phyloP scores from a whole-genome alignment of 1,284 basidiomycete genomes.

The Heliocybe sulcata region DNA sequence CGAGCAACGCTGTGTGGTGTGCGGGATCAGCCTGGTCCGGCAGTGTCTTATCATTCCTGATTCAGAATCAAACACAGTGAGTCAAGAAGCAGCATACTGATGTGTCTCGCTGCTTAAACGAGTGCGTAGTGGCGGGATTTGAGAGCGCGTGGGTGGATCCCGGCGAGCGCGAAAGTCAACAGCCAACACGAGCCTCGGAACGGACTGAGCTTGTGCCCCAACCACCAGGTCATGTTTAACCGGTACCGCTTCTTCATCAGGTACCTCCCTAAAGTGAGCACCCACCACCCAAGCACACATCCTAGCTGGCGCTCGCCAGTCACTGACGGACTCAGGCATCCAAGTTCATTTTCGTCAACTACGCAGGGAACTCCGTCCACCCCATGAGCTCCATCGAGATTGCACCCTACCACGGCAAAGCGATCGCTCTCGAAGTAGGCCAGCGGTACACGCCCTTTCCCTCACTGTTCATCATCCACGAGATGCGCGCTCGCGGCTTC shows the following conservation, averaged over 20 bases:
- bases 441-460: conserved; percentile 19
- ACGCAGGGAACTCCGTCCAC: too few species aligned
- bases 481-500: conserved; percentile 21
- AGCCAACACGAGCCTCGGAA: neutral
- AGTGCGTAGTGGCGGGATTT: neutral
- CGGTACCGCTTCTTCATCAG: neutral
- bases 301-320: neutral
- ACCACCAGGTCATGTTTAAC: neutral
- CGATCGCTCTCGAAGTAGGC: conserved; percentile 17
- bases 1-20: neutral
- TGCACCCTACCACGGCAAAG: conserved; percentile 16
- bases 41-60: neutral
- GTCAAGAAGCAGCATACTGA: neutral
- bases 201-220: neutral
- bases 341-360: neutral
- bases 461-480: conserved; percentile 21
- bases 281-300: neutral
- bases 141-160: neutral
- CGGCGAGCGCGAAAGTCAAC: neutral
- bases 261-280: neutral
- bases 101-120: neutral
- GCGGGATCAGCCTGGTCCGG: neutral
- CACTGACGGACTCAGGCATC: neutral
- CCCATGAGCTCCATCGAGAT: neutral
- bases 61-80: neutral